These are phyloP conservation scores for Amanita rimosa DNA, from an alignment of 768 basidiomycete genomes.

Conservation along the genomic window DNA sequence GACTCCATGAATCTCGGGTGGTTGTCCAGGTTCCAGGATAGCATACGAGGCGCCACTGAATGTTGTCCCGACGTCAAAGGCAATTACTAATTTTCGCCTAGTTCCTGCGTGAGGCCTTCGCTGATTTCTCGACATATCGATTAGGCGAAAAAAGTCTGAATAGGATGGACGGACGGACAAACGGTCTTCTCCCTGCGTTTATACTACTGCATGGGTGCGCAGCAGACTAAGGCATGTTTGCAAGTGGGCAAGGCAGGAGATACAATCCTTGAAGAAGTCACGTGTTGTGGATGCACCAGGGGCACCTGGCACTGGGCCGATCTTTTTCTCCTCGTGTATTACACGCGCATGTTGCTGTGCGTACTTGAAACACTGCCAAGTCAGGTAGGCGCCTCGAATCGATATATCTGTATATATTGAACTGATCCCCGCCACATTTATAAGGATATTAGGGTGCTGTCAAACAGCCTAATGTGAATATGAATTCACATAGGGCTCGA, in stretches of 20 bases:
- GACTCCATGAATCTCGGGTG: slow-evolving; percentile 25
- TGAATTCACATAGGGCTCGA: too few relatives aligned
- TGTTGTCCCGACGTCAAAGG: slow-evolving; percentile 43
- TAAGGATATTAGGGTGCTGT: too few relatives aligned
- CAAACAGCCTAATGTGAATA: too few relatives aligned
- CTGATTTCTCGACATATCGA: slow-evolving; percentile 10
- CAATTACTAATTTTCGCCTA: slow-evolving; percentile 30
- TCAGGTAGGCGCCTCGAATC: too few relatives aligned
- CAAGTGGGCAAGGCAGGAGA: background rate
- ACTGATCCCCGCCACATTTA: too few relatives aligned
- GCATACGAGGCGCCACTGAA: slow-evolving; percentile 28
- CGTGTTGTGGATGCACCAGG: too few relatives aligned
- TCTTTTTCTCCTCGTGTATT: background rate
- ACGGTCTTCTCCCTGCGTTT: background rate
- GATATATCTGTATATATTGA: too few relatives aligned
- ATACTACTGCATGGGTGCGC: background rate
- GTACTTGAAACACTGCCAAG: background rate
- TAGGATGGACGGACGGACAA: too few relatives aligned
- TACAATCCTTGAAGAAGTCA: too few relatives aligned
- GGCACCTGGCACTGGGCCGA: too few relatives aligned
- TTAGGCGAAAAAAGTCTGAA: too few relatives aligned
- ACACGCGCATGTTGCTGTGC: too few relatives aligned
- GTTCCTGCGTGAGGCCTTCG: slow-evolving; percentile 27
- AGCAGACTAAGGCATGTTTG: background rate
- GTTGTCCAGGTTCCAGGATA: slow-evolving; percentile 23